A percentile compares a stretch with the other conserved stretches of the same genome.
Evolutionary conservation across 805 yeast species (phyloP).

Genomic region (Lachancea kluyveri): DNA sequence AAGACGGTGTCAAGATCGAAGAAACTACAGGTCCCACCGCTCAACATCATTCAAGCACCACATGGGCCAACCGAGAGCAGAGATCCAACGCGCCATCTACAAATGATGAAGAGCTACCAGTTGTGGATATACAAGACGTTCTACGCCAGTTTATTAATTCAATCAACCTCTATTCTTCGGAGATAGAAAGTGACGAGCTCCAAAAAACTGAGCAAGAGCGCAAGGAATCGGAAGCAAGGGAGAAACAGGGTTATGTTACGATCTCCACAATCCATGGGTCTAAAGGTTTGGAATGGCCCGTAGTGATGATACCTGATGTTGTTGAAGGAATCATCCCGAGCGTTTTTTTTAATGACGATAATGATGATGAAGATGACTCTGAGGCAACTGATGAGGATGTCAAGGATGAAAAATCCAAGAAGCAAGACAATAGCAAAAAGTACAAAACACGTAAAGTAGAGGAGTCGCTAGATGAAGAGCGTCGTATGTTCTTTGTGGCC

Average conservation of each 20-base stretch:
- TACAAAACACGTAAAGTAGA: conserved; percentile 9
- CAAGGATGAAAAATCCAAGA: conserved; percentile 11
- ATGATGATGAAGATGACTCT: conserved; percentile 19
- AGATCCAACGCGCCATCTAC: not conserved
- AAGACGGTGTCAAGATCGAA: no score
- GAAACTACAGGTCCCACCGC: not conserved
- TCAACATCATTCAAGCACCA: no score
- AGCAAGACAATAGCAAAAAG: conserved; percentile 7
- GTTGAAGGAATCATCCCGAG: conserved; percentile 65
- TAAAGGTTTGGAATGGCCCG: conserved; percentile 94
- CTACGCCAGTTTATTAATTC: conserved; percentile 33
- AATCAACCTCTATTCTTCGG: conserved; percentile 30
- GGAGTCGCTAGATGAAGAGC: conserved; percentile 57
- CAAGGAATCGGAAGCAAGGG: conserved; percentile 14
- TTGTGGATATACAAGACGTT: conserved; percentile 10
- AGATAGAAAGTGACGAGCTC: conserved; percentile 12
- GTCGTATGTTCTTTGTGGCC: conserved; percentile 84
- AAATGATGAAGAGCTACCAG: not conserved
- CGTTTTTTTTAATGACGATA: conserved; percentile 35
- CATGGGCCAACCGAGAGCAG: no score
- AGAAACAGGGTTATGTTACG: conserved; percentile 32
- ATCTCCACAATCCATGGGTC: conserved; percentile 88
- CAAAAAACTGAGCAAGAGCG: conserved; percentile 12
- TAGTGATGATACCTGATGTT: conserved; percentile 75
- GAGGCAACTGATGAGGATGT: conserved; percentile 9